Evolutionary conservation across 768 basidiomycete genomes (phyloP).

Genomic region (Myochromella boudieri): DNA sequence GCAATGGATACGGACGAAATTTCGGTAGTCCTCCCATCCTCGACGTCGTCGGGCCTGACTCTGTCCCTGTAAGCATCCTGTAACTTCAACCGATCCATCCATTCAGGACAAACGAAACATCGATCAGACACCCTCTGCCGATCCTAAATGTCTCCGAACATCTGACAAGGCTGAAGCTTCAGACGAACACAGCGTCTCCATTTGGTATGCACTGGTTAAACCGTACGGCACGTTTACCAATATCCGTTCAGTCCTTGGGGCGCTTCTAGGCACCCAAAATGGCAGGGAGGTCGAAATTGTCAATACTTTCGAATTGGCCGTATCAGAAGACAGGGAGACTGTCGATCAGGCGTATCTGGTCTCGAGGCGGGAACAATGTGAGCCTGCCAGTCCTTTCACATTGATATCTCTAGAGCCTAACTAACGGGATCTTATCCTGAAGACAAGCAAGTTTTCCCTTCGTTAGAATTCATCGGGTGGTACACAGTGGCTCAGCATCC

Average conservation of each 20-base stretch:
- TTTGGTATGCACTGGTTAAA: constrained; percentile 50
- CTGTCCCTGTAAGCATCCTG: constrained; percentile 61
- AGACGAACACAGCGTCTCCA: constrained; percentile 57
- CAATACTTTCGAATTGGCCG: constrained; percentile 91
- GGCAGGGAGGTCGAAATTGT: constrained; percentile 97
- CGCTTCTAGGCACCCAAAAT: constrained; percentile 89
- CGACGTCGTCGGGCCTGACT: constrained; percentile 70
- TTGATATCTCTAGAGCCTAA: constrained; percentile 2
- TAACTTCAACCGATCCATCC: background rate
- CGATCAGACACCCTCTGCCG: constrained; percentile 86
- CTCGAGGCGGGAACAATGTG: constrained; percentile 86
- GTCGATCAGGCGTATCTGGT: constrained; percentile 84
- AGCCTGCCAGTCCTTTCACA: constrained; percentile 9
- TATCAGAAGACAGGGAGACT: constrained; percentile 51
- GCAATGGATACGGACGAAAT: constrained; percentile 81
- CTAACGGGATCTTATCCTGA: too few relatives aligned
- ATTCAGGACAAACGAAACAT: constrained; percentile 16
- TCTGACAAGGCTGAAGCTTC: constrained; percentile 80
- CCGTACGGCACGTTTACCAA: background rate
- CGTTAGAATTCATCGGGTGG: constrained; percentile 97
- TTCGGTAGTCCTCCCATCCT: constrained; percentile 71
- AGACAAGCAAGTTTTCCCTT: constrained; percentile 99
- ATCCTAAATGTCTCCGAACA: constrained; percentile 98
- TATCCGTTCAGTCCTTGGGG: constrained; percentile 72
- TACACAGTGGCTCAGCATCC: constrained; percentile 85